phyloP scores from a whole-genome alignment of 176 grass and related monocot genomes.

The Musa beccarii region DNA sequence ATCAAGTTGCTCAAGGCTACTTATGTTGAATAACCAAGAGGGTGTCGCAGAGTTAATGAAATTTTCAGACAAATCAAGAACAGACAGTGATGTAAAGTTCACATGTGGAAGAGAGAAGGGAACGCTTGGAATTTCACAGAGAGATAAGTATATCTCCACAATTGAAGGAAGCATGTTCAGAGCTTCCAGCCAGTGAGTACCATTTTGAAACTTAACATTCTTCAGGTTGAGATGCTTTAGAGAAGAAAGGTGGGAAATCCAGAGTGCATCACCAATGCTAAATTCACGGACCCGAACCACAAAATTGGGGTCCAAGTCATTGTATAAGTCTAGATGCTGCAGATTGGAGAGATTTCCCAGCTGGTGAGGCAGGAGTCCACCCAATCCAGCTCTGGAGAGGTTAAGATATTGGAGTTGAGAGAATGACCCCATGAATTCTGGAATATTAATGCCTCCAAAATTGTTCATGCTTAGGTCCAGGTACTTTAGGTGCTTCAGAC shows the following conservation, averaged over 20 bases:
- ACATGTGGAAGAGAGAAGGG: neutral
- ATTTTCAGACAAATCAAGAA: slow-evolving; percentile 1
- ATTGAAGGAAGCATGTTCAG: neutral
- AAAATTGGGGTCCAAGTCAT: neutral
- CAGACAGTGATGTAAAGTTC: slow-evolving; percentile 2
- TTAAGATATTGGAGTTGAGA: neutral
- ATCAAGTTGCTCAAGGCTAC: neutral
- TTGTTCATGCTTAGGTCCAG: neutral
- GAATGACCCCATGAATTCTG: neutral
- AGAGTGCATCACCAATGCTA: neutral
- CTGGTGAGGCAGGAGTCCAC: neutral
- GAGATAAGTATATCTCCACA: neutral
- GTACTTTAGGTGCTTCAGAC: neutral
- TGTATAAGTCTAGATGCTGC: neutral
- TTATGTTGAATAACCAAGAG: neutral
- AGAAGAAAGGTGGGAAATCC: slow-evolving; percentile 3
- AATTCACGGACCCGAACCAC: neutral
- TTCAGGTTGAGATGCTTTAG: neutral
- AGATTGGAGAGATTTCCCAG: neutral
- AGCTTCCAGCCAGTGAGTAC: neutral
- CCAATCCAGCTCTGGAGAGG: neutral
- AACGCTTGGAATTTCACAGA: neutral
- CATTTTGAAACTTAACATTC: neutral
- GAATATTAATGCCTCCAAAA: neutral
- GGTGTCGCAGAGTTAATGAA: neutral